A percentile compares a stretch with the other conserved stretches of the same genome.
phyloP scores from a whole-genome alignment of 805 yeast species.

The Ogataea ramenticola region DNA sequence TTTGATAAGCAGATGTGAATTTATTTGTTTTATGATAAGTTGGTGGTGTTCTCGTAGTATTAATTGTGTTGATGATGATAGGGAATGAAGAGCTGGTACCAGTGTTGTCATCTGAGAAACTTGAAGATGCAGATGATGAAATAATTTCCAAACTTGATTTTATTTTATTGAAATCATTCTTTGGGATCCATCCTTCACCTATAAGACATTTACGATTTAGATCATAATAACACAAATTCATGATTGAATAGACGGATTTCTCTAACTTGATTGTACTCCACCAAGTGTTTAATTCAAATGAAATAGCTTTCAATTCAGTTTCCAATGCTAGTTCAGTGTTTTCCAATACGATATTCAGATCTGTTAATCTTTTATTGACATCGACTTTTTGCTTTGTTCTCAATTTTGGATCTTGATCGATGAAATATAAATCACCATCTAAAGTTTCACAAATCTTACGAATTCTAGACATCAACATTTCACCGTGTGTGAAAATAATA shows the following conservation, averaged over 20 bases:
- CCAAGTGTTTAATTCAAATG: constrained; percentile 57
- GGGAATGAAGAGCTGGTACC: too few species aligned
- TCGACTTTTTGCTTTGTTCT: constrained; percentile 32
- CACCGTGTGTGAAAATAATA: constrained; percentile 89
- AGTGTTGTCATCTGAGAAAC: too few species aligned
- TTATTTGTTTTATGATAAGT: constrained; percentile 93
- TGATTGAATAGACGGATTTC: constrained; percentile 46
- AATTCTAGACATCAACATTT: constrained; percentile 61
- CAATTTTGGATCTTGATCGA: constrained; percentile 35
- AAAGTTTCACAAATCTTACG: constrained; percentile 82
- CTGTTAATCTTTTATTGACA: constrained; percentile 45
- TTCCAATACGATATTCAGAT: constrained; percentile 41
- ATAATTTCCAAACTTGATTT: constrained; percentile 37
- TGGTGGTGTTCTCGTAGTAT: constrained; percentile 85
- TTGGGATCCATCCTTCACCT: constrained; percentile 74
- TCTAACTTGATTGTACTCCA: constrained; percentile 47
- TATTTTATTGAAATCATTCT: constrained; percentile 39
- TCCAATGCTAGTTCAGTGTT: constrained; percentile 46
- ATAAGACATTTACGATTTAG: constrained; percentile 56
- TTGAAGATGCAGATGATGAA: too few species aligned
- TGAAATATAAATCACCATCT: constrained; percentile 70
- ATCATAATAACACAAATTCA: constrained; percentile 66
- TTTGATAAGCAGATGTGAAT: constrained; percentile 88
- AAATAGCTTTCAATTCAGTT: constrained; percentile 59
- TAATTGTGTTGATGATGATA: constrained; percentile 42